Conservation (phyloP, 345 rosid genomes). For the Euphorbia lathyris region DNA sequence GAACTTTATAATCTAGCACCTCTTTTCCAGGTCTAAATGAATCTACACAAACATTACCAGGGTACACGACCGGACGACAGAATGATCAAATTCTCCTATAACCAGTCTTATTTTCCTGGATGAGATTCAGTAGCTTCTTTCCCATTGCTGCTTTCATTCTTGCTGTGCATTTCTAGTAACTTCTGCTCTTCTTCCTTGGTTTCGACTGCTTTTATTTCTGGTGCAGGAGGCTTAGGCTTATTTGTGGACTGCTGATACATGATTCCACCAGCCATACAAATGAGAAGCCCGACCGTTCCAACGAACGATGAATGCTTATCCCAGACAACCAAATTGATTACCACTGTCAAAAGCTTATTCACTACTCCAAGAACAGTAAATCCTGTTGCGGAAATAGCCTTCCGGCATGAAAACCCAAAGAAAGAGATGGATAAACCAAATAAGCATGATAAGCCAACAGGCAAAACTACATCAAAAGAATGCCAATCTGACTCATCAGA, state of each 20-base stretch:
- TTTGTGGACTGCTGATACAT: conserved; percentile 85
- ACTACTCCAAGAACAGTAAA: conserved; percentile 98
- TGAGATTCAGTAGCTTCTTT: no score
- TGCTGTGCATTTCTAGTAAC: conserved; percentile 69
- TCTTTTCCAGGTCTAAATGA: no score
- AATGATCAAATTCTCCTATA: no score
- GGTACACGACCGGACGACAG: no score
- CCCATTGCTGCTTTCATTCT: conserved; percentile 27
- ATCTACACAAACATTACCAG: no score
- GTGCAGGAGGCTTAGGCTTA: conserved; percentile 51
- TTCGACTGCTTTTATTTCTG: conserved; percentile 38
- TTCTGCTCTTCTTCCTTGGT: conserved; percentile 66
- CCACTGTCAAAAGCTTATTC: conserved; percentile 85
- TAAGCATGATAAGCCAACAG: conserved; percentile 79
- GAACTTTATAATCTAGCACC: no score
- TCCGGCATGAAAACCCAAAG: conserved; percentile 93
- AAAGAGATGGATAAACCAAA: conserved; percentile 93
- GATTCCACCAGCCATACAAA: conserved; percentile 88
- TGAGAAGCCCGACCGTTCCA: conserved; percentile 82
- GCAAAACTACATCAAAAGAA: conserved; percentile 67
- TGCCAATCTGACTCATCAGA: conserved; percentile 69
- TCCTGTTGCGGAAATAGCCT: conserved; percentile 94
- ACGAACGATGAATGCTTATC: conserved; percentile 83
- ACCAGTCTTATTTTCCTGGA: no score
- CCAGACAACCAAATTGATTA: conserved; percentile 82